phyloP scores from a whole-genome alignment of 768 basidiomycete genomes.

The Thelephora ganbajun region DNA sequence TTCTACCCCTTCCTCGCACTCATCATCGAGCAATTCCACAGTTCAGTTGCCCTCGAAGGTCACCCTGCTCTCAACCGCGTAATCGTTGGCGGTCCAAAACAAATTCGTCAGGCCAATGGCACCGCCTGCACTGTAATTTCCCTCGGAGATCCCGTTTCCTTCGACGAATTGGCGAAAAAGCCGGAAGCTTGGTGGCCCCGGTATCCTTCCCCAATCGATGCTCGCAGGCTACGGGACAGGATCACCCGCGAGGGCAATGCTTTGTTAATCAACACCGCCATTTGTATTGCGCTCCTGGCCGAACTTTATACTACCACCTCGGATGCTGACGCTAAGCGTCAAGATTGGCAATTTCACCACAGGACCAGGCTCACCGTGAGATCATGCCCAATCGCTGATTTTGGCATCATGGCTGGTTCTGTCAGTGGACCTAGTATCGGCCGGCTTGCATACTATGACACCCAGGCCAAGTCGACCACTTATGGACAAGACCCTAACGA shows the following conservation, averaged over 20 bases:
- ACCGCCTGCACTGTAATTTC: neutral
- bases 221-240: slow-evolving; percentile 15
- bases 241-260: slow-evolving; percentile 18
- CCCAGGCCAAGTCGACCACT: slow-evolving; percentile 11
- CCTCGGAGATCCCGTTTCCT: neutral
- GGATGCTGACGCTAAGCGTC: neutral
- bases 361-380: slow-evolving; percentile 24
- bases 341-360: slow-evolving; percentile 2
- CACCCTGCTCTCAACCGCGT: neutral
- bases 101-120: neutral
- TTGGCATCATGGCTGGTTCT: slow-evolving; percentile 27
- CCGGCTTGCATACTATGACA: slow-evolving; percentile 20
- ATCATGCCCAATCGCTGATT: slow-evolving; percentile 28
- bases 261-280: slow-evolving; percentile 19
- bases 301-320: slow-evolving; percentile 28
- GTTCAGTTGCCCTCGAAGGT: neutral
- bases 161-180: slow-evolving; percentile 3
- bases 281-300: slow-evolving; percentile 21
- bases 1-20: neutral
- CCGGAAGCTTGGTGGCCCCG: slow-evolving; percentile 22
- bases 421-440: slow-evolving; percentile 22
- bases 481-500: slow-evolving; percentile 28
- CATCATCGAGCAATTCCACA: neutral
- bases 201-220: slow-evolving; percentile 14
- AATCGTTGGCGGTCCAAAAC: neutral